Base-by-base conservation (phyloP, 768 basidiomycete genomes). In the Leccinum uliginosum region DNA sequence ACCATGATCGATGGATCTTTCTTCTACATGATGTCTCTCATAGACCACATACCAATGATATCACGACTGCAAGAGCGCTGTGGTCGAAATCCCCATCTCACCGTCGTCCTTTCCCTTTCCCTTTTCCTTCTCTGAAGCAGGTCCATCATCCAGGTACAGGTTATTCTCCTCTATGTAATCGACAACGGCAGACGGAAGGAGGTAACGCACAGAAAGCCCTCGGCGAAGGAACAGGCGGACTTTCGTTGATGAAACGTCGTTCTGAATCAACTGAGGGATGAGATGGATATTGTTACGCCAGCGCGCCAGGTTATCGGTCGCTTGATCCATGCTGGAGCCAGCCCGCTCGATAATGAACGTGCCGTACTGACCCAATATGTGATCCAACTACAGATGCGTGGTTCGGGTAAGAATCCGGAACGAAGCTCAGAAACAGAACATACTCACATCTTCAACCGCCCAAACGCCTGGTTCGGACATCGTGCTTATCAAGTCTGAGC, bases 401-500 rank as follows among this genome's bases (percentile, higher is more conserved):
- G 40, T 59, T 49, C 38, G 55, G 29, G 45, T 55, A 56, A 69
- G 58, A 23, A 54, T 53, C 26, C 55, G 54, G 52, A 57, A 62
- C 55, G 52, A 51, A 48, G 52, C 47, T 14, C 51, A 43, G 23
- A 59, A 19, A 52, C 6, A 50, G 51, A 45, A 49, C 50, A 58
- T 45, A 81, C 93, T 69, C 74, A 96, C 94, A 80, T 99, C 97
- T 58, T 84, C 80, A 66, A 94, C 87, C 54, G 87, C 85, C 97
- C 97, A 99, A 35, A 99, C 96, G 17, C 97, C 96, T 26, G 97
- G 97, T 75, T 98, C 94, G 62, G 91, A 91, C 88, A 99, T 98
- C 26, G 94, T 97, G 66, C 91, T 86, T 72, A 98, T 98, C 65
- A 99, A 79, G 74, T 99, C 97, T 11, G 91, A 94, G n/a, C 97